Conservation (phyloP, 1,139 yeast genomes). For the Debaryomycetaceae sp. region DNA sequence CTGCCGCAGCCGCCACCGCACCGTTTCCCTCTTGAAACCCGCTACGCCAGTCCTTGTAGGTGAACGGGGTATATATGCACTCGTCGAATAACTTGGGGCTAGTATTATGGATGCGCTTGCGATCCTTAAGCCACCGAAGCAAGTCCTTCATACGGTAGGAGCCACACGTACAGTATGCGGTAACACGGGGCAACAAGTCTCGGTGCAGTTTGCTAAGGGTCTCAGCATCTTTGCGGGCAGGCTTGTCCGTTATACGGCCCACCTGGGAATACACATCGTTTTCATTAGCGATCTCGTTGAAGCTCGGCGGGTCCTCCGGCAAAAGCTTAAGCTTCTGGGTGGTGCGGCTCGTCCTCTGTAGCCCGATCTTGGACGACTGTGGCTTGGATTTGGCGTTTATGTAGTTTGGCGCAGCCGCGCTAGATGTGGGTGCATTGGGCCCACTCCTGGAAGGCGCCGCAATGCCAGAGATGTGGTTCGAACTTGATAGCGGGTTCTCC, state of each 20-base stretch:
- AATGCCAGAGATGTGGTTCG: no score
- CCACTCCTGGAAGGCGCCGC: no score
- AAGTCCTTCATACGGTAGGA: slow-evolving; percentile 86
- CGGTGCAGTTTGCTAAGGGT: slow-evolving; percentile 88
- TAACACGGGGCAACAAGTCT: slow-evolving; percentile 78
- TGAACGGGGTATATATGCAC: slow-evolving; percentile 86
- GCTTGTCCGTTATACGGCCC: slow-evolving; percentile 78
- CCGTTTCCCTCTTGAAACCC: slow-evolving; percentile 21
- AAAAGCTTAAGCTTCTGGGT: slow-evolving; percentile 80
- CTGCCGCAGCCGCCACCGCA: slow-evolving; percentile 54
- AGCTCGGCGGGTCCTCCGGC: slow-evolving; percentile 60
- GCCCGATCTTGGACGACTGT: slow-evolving; percentile 54
- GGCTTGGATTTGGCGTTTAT: no score
- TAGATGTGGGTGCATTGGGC: no score
- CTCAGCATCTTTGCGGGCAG: slow-evolving; percentile 94
- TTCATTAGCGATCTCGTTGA: slow-evolving; percentile 18
- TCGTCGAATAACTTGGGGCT: slow-evolving; percentile 89
- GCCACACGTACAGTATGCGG: slow-evolving; percentile 95
- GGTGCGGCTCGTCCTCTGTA: slow-evolving; percentile 85
- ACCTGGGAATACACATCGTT: slow-evolving; percentile 70
- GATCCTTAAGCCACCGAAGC: slow-evolving; percentile 77
- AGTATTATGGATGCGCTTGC: slow-evolving; percentile 69
- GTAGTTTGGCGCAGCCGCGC: no score
- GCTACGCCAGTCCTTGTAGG: slow-evolving; percentile 75
- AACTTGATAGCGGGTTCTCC: no score